phyloP scores from a whole-genome alignment of 169 alveolate species.

The Plasmodium inui region DNA sequence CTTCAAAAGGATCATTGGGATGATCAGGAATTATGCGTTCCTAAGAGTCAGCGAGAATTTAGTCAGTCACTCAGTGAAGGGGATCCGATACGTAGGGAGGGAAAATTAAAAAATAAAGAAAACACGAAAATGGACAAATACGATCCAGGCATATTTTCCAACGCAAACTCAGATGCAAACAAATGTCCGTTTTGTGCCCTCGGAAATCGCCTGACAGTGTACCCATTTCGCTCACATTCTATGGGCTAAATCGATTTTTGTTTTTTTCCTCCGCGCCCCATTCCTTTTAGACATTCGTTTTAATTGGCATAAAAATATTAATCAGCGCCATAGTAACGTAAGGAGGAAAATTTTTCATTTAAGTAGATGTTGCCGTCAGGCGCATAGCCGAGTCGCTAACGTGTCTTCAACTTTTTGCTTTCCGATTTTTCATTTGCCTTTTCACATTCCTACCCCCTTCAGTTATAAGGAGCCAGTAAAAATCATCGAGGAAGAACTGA shows the following conservation, averaged over 20 bases:
- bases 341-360: neutral
- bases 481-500: constrained; percentile 63
- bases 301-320: constrained; percentile 31
- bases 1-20: constrained; percentile 31
- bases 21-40: constrained; percentile 14
- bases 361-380: neutral
- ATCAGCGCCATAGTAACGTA: constrained; percentile 59
- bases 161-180: neutral
- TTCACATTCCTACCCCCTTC: neutral
- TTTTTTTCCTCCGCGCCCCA: neutral
- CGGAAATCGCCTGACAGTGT: neutral
- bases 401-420: neutral
- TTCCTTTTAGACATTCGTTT: constrained; percentile 19
- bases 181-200: neutral
- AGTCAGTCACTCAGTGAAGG: constrained; percentile 37
- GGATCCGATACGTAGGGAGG: constrained; percentile 59
- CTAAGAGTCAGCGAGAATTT: constrained; percentile 6
- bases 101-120: neutral
- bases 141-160: neutral
- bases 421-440: neutral
- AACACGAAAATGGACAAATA: neutral
- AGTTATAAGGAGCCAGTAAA: constrained; percentile 62
- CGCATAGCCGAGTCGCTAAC: neutral
- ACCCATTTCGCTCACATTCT: neutral
- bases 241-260: neutral